These are phyloP conservation scores for Scheffersomyces parashehatae DNA, from an alignment of 1,139 yeast species.

Conservation along the genomic window DNA sequence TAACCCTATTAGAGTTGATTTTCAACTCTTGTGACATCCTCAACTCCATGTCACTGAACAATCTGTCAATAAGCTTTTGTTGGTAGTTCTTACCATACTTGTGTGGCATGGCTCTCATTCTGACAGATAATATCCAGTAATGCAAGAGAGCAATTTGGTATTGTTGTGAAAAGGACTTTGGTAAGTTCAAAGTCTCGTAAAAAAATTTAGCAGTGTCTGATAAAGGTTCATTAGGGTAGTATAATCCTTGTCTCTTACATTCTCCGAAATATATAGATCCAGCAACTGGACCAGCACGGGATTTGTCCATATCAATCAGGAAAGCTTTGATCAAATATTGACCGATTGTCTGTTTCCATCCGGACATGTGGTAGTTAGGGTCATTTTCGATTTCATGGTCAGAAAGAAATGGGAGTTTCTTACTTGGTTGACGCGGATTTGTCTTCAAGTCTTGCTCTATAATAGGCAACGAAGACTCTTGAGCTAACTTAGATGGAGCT, in stretches of 20 bases:
- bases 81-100: slow-evolving; percentile 88
- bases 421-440: slow-evolving; percentile 41
- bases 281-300: slow-evolving; percentile 92
- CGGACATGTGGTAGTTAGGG: slow-evolving; percentile 55
- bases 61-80: slow-evolving; percentile 85
- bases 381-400: slow-evolving; percentile 60
- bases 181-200: slow-evolving; percentile 79
- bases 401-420: slow-evolving; percentile 51
- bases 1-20: slow-evolving; percentile 78
- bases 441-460: slow-evolving; percentile 41
- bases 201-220: slow-evolving; percentile 67
- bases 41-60: slow-evolving; percentile 85
- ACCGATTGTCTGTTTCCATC: slow-evolving; percentile 72
- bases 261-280: slow-evolving; percentile 85
- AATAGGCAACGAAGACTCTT: slow-evolving; percentile 50
- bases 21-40: slow-evolving; percentile 84
- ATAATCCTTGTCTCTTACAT: slow-evolving; percentile 83
- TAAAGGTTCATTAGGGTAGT: slow-evolving; percentile 68
- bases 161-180: slow-evolving; percentile 90
- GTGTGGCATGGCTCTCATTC: slow-evolving; percentile 96
- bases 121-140: slow-evolving; percentile 88
- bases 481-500: slow-evolving; percentile 48
- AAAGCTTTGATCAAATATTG: slow-evolving; percentile 67
- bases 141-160: slow-evolving; percentile 88
- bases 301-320: slow-evolving; percentile 84